Conservation (phyloP, 1,284 basidiomycete species). For the Ceratobasidium sp. region DNA sequence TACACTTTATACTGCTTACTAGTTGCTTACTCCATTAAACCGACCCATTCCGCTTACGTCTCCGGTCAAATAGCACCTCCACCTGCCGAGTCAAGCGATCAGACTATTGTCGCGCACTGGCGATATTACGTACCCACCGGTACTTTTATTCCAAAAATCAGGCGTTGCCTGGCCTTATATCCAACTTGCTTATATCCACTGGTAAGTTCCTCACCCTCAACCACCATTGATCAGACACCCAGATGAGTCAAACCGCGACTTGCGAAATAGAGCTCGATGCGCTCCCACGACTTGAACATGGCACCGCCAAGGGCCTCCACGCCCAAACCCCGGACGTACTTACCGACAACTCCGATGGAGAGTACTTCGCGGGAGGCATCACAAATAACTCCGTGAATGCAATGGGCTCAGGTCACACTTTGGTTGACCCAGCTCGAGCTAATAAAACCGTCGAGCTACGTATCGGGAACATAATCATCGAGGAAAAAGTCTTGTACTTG, state of each 20-base stretch:
- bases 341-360: not conserved
- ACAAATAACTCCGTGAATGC: not conserved
- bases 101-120: too few species aligned
- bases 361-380: not conserved
- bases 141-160: too few species aligned
- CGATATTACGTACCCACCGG: too few species aligned
- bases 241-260: slow-evolving; percentile 11
- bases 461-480: slow-evolving; percentile 6
- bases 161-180: too few species aligned
- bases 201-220: too few species aligned
- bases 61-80: too few species aligned
- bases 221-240: too few species aligned
- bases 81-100: too few species aligned
- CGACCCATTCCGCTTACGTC: too few species aligned
- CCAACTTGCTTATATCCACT: too few species aligned
- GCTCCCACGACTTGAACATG: slow-evolving; percentile 12
- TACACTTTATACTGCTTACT: too few species aligned
- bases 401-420: not conserved
- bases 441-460: not conserved
- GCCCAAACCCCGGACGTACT: not conserved
- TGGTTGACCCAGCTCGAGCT: not conserved
- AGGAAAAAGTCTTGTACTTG: slow-evolving; percentile 19
- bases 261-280: slow-evolving; percentile 12
- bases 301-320: not conserved
- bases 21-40: too few species aligned